Evolutionary conservation across 306 rosid species (phyloP), one percentile per base, ranked within the genome.

Genomic region (Quercus agrifolia): DNA sequence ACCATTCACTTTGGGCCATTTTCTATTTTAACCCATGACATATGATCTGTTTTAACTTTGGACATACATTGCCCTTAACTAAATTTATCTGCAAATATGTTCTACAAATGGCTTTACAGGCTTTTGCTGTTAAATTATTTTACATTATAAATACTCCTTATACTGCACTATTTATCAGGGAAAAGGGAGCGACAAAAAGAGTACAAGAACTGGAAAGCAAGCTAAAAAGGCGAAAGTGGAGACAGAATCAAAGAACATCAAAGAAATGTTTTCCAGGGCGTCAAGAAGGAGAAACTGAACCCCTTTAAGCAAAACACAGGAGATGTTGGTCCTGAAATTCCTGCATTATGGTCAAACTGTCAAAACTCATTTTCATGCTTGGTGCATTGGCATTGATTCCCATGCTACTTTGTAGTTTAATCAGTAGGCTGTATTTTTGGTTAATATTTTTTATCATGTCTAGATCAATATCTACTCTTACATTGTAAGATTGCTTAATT

Each of bases 201-300:
- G 62, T 9, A 74, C 91, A 23, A 85, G 78, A 84, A 83, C 78
- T 67, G 95, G 92, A 78, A 90, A 91, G 79, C 92, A 73, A 83
- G 81, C 86, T 17, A 92, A 91, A 85, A 92, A 92, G 85, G 78
- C 87, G 5, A 92, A 91, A 83, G 28, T 81, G 87, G 97, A 94
- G 89, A 84, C 95, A 14, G 87, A 83, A 71, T 92, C 99, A 30
- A 94, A 70, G 69, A 91, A 89, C 92, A 92, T 89, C 77, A 91
- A 72, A 76, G 99, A 88, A 0, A 92, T 94, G 97, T 94, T 94
- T 79, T 35, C 84, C 30, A 92, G 94, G 74, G 97, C 92, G 30
- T 78, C 93, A 57, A 73, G 88, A 78, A 91, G 83, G 91, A 89
- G 88, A 89, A 85, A 74, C 20, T 89, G 77, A 84, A 59, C 35